phyloP scores from a whole-genome alignment of 1,139 yeast genomes.

The Geotrichum phurueaensis region DNA sequence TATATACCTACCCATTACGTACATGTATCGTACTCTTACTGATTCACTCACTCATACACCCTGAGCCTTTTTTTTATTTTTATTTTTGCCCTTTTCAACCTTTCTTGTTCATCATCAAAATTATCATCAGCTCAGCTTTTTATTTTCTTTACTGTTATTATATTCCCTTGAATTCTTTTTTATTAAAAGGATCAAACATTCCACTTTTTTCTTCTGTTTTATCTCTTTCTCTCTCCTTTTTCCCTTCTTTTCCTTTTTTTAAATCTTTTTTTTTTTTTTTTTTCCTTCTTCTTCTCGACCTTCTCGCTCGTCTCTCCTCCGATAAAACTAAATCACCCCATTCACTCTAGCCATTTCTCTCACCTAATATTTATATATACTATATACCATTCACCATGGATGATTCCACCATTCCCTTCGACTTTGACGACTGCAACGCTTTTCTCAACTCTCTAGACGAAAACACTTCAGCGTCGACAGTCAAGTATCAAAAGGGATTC shows the following conservation, averaged over 20 bases:
- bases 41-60: neutral
- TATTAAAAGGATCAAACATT: neutral
- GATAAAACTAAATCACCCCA: neutral
- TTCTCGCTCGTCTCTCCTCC: neutral
- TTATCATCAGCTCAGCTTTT: neutral
- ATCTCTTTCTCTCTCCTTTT: neutral
- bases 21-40: no score
- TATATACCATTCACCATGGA: conserved; percentile 16
- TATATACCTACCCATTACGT: no score
- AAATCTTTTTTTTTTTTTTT: neutral
- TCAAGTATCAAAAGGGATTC: neutral
- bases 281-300: neutral
- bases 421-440: conserved; percentile 27
- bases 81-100: neutral
- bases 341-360: neutral
- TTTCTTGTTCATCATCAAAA: neutral
- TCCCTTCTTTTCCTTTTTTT: neutral
- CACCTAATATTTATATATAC: neutral
- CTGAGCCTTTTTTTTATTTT: neutral
- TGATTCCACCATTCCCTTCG: conserved; percentile 21
- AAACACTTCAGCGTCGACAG: conserved; percentile 2
- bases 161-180: no score
- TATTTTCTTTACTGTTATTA: neutral
- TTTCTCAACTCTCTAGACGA: conserved; percentile 23
- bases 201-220: conserved; percentile 1